Percentiles rank a stretch among this genome's conserved stretches.
Conservation (phyloP, 2,329 filamentous ascomycete genomes). For the Lomentospora prolificans region DNA sequence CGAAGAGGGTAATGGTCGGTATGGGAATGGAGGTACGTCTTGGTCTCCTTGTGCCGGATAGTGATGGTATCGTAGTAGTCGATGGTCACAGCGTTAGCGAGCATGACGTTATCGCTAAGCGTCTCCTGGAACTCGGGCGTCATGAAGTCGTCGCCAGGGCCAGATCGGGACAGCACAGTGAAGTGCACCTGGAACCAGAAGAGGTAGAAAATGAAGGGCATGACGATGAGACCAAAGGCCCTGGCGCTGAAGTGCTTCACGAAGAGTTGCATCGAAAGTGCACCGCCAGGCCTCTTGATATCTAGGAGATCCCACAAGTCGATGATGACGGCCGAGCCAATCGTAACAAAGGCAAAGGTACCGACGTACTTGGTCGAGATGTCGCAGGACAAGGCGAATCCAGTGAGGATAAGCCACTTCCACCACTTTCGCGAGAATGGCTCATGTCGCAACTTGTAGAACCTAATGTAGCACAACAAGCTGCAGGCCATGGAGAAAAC, state of each 20-base stretch:
- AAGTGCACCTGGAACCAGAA: constrained; percentile 99
- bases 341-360: constrained; percentile 91
- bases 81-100: constrained; percentile 73
- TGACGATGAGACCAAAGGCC: constrained; percentile 72
- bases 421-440: constrained; percentile 96
- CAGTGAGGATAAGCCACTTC: constrained; percentile 97
- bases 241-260: constrained; percentile 84
- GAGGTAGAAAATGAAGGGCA: constrained; percentile 95
- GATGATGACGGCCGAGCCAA: constrained; percentile 86
- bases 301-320: constrained; percentile 93
- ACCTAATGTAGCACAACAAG: constrained; percentile 87
- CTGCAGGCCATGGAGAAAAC: constrained; percentile 95
- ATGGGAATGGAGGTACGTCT: constrained; percentile 92
- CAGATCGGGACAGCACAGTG: constrained; percentile 74
- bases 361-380: constrained; percentile 99
- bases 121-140: constrained; percentile 97
- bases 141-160: constrained; percentile 98
- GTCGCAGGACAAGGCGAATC: constrained; percentile 89
- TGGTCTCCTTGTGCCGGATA: constrained; percentile 93
- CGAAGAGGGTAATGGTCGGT: constrained; percentile 79
- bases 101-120: constrained; percentile 87
- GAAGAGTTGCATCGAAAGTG: constrained; percentile 71
- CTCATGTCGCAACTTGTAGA: constrained; percentile 88
- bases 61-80: constrained; percentile 85
- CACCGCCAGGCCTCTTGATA: constrained; percentile 72